Conservation (phyloP, 345 rosid species). For the Aquilaria malaccensis region DNA sequence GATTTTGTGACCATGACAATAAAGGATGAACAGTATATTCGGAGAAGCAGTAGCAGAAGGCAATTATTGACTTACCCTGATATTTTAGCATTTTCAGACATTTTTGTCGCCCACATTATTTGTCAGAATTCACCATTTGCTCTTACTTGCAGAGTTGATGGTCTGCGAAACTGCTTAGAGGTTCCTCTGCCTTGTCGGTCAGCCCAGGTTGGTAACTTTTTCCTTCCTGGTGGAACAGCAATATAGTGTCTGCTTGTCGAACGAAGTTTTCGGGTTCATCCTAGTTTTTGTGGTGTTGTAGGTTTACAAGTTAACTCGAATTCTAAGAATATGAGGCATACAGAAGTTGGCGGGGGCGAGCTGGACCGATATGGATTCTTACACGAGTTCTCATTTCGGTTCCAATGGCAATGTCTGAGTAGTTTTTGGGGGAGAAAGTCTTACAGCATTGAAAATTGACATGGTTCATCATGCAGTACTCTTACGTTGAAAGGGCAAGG, state of each 20-base stretch:
- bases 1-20: constrained; percentile 17
- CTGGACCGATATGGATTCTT: too few relatives aligned
- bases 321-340: constrained; percentile 42
- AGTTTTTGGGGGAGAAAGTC: too few relatives aligned
- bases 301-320: constrained; percentile 66
- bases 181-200: constrained; percentile 78
- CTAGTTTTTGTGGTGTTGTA: constrained; percentile 12
- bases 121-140: background rate
- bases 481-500: too few relatives aligned
- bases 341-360: too few relatives aligned
- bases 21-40: constrained; percentile 50
- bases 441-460: too few relatives aligned
- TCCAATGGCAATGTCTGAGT: too few relatives aligned
- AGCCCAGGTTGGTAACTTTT: constrained; percentile 63
- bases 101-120: background rate
- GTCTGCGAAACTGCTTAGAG: constrained; percentile 66
- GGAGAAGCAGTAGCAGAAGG: constrained; percentile 66
- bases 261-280: background rate
- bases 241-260: background rate
- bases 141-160: constrained; percentile 52
- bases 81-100: background rate
- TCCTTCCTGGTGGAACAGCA: constrained; percentile 1
- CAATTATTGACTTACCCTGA: constrained; percentile 5
- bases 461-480: too few relatives aligned
- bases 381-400: too few relatives aligned